phyloP scores from a whole-genome alignment of 2,329 filamentous ascomycete species.

The Rhynchosporium agropyri region DNA sequence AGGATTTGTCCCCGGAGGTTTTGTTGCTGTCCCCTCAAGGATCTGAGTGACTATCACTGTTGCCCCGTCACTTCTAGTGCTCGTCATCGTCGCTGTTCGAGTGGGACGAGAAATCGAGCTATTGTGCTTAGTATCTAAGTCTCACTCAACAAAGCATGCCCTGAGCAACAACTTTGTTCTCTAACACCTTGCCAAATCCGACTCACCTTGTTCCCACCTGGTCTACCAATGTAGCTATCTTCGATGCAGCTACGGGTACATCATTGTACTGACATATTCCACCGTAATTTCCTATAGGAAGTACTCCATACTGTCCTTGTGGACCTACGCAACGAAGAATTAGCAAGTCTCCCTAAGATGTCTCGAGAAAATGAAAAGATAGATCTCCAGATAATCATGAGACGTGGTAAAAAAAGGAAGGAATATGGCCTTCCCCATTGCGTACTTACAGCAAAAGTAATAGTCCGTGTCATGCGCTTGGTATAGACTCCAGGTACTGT shows the following conservation, averaged over 20 bases:
- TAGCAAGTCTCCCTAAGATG: too few relatives aligned
- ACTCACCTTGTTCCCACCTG: slow-evolving; percentile 4
- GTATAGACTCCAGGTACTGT: slow-evolving; percentile 4
- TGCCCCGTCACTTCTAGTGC: slow-evolving; percentile 3
- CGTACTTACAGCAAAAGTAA: slow-evolving; percentile 5
- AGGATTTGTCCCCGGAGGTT: not conserved
- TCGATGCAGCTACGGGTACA: not conserved
- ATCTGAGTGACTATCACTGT: not conserved
- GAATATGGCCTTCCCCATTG: too few relatives aligned
- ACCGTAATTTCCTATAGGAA: not conserved
- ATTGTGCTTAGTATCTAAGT: too few relatives aligned
- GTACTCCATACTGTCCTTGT: slow-evolving; percentile 6
- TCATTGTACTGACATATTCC: slow-evolving; percentile 11
- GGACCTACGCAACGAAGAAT: not conserved
- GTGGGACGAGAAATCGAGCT: not conserved
- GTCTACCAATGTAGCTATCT: not conserved
- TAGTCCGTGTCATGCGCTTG: not conserved
- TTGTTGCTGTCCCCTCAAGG: not conserved
- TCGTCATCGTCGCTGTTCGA: slow-evolving; percentile 6
- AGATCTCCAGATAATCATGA: too few relatives aligned
- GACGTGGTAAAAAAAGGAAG: too few relatives aligned
- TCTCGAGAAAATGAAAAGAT: too few relatives aligned
- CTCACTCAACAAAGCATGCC: too few relatives aligned
- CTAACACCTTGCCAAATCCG: not conserved
- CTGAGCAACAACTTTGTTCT: too few relatives aligned